Base-by-base conservation (phyloP, 2,329 filamentous ascomycete species). In the Exophiala aquamarina region DNA sequence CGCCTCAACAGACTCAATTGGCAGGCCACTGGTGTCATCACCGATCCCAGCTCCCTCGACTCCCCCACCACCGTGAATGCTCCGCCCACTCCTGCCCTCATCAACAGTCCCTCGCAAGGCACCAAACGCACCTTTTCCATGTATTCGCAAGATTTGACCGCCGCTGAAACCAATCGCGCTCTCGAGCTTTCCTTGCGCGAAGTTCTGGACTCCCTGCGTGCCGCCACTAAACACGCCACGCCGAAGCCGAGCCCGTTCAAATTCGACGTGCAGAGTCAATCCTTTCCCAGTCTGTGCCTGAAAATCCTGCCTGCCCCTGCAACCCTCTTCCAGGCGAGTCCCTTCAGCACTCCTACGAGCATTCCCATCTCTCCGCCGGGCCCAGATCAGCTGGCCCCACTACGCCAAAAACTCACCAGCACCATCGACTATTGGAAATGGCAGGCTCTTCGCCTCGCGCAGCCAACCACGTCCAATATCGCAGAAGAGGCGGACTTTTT, bases 181-280 rank as follows among this genome's bases (percentile, higher is more conserved):
- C 83, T 91, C 17, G 89, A 95, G 69, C 70, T 96, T 63, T 90
- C 92, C 5, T 69, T 96, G 58, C 77, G 87, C 53, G 92, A 96
- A 70, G 74, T 96, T 35, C 70, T 95, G 44, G 83, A 85, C 60
- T 91, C 87, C 50, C 79, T 91, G 65, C 83, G 87, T 63, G 88
- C 90, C 54, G 90, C 91, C 54, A 78, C 74, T 49, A 69, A 69
- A 19, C 70, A 70, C 45, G 66, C 68, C 40, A 59, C 70, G 50
- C 57, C 73, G 53, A 63, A 62, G 52, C 46, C 67, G 15, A 65
- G 72, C 14, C 75, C 81, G 3, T 84, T 83, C 64, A 87, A 92
- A 56, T 94, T 95, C 69, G 88, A 96, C 57, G 86, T 92, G 26
- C 81, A 91, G 51, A 77, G 86, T 4, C 82, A 95, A 64, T 89